Conservation (phyloP, 2,329 filamentous ascomycete species). For the Sphaerulina musiva region DNA sequence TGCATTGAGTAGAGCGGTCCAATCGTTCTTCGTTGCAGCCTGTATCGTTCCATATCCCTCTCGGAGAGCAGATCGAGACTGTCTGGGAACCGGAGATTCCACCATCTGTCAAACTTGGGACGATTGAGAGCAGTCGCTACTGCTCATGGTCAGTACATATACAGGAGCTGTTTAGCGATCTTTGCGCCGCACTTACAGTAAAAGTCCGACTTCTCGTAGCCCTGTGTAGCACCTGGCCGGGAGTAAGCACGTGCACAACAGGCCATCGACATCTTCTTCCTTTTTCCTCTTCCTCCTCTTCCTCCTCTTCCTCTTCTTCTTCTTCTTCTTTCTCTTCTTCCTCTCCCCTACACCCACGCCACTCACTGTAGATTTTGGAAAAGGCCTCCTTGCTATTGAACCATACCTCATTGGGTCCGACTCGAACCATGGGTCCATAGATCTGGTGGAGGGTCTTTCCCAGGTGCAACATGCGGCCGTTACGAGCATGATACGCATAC, state of each 20-base stretch:
- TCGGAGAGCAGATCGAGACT: conserved; percentile 18
- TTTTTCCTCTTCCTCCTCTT: too few species aligned
- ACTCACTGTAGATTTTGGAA: conserved; percentile 16
- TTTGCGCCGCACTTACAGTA: conserved; percentile 3
- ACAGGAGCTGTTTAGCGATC: neutral
- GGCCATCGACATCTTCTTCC: neutral
- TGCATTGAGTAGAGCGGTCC: conserved; percentile 15
- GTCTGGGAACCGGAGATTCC: conserved; percentile 10
- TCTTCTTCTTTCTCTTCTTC: too few species aligned
- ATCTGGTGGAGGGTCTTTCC: conserved; percentile 30
- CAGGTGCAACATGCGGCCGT: conserved; percentile 14
- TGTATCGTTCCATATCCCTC: conserved; percentile 15
- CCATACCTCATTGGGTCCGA: conserved; percentile 43
- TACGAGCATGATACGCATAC: conserved; percentile 18
- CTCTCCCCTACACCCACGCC: too few species aligned
- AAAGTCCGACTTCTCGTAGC: conserved; percentile 18
- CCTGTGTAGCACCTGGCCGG: conserved; percentile 5
- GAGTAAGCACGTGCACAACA: neutral
- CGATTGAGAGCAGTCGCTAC: conserved; percentile 14
- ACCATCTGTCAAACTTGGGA: conserved; percentile 5
- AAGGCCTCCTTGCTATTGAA: conserved; percentile 16
- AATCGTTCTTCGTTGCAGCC: conserved; percentile 16
- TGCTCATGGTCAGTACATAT: neutral
- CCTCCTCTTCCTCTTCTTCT: too few species aligned
- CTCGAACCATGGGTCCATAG: conserved; percentile 42